Evolutionary conservation across 768 basidiomycete species (phyloP).

Genomic region (Panaeolus papilionaceus): DNA sequence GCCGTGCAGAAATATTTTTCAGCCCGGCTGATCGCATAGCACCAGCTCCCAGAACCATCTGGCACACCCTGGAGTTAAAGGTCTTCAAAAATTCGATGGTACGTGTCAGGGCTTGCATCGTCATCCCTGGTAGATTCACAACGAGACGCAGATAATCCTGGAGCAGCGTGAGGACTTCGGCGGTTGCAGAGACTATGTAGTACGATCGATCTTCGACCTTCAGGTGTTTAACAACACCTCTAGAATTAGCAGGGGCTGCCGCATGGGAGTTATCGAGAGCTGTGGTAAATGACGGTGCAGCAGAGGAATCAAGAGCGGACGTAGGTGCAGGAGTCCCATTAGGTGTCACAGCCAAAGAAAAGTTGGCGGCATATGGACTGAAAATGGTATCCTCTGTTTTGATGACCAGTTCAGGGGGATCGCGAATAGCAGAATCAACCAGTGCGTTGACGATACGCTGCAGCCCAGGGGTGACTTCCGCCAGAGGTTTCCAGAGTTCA

Average conservation of each 20-base stretch:
- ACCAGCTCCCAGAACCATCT: conserved; percentile 96
- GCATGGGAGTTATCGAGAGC: conserved; percentile 21
- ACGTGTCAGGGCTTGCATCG: conserved; percentile 94
- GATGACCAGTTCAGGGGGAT: conserved; percentile 73
- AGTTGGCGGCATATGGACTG: conserved; percentile 27
- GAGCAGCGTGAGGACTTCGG: conserved; percentile 73
- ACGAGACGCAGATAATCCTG: conserved; percentile 89
- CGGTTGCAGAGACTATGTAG: conserved; percentile 86
- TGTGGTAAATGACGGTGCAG: conserved; percentile 22
- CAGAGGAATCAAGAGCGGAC: conserved; percentile 4
- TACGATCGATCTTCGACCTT: conserved; percentile 86
- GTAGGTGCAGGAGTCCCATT: conserved; percentile 15
- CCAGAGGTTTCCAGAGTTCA: conserved; percentile 85
- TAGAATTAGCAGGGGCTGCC: conserved; percentile 23
- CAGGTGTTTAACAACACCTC: conserved; percentile 54
- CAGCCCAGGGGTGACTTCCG: conserved; percentile 68
- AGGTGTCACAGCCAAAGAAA: conserved; percentile 22
- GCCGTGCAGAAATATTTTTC: conserved; percentile 98
- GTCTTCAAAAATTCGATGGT: conserved; percentile 96
- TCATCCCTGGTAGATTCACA: conserved; percentile 86
- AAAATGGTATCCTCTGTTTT: conserved; percentile 36
- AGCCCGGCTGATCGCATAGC: conserved; percentile 99
- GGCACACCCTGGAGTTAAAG: conserved; percentile 97
- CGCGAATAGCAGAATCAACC: conserved; percentile 81
- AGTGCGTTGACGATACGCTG: conserved; percentile 80